phyloP scores from a whole-genome alignment of 2,329 filamentous ascomycete species.

The Akanthomyces dipterigenus region DNA sequence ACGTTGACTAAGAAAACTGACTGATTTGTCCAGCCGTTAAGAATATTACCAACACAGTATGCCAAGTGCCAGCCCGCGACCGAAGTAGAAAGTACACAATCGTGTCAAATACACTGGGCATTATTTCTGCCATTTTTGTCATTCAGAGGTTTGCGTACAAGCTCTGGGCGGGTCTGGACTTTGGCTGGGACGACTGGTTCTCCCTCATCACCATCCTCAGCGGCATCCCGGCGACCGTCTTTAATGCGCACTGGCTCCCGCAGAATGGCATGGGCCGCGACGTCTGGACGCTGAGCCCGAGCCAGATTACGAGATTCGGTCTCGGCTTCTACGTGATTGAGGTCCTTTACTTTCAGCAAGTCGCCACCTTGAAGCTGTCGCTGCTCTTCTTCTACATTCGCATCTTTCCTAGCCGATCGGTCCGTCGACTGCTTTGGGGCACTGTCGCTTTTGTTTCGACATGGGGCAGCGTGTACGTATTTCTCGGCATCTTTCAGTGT shows the following conservation, averaged over 20 bases:
- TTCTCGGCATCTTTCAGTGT: constrained; percentile 31
- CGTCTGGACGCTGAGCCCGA: constrained; percentile 25
- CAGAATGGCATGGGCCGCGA: constrained; percentile 25
- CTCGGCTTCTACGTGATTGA: constrained; percentile 28
- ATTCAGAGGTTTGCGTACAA: constrained; percentile 26
- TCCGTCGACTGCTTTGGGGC: constrained; percentile 26
- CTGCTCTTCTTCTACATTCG: constrained; percentile 36
- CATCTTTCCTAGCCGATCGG: constrained; percentile 29
- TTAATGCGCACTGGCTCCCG: constrained; percentile 19
- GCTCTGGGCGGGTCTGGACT: constrained; percentile 22
- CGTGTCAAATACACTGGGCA: constrained; percentile 18
- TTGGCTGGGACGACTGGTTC: constrained; percentile 26
- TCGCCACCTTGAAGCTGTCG: constrained; percentile 33
- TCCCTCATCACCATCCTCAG: constrained; percentile 17
- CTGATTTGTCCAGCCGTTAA: not conserved
- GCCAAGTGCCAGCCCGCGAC: constrained; percentile 13
- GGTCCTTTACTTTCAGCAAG: constrained; percentile 32
- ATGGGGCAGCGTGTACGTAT: constrained; percentile 25
- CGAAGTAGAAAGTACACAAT: constrained; percentile 14
- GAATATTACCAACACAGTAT: constrained; percentile 16
- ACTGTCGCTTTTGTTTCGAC: constrained; percentile 25
- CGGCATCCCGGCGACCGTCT: constrained; percentile 17
- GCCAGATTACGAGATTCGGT: constrained; percentile 20
- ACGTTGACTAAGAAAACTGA: not conserved
- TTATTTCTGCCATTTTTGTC: constrained; percentile 28